A percentile compares a stretch with the other conserved stretches of the same genome.
These are phyloP conservation scores for Yamadazyma taylorii DNA, from an alignment of 1,139 yeast genomes.

Conservation along the genomic window DNA sequence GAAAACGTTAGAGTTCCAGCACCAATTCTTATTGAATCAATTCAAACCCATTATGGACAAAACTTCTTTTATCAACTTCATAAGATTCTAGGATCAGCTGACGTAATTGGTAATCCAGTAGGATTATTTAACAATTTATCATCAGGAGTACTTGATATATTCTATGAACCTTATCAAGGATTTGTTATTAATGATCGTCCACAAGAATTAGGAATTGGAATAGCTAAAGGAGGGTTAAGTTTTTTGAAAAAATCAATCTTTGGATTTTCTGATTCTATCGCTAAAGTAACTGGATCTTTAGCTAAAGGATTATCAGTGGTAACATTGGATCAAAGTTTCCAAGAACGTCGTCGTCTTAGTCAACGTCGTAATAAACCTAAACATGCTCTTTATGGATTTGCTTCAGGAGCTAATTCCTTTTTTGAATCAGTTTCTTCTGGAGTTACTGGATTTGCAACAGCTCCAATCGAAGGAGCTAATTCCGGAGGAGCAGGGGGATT, in stretches of 20 bases:
- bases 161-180: slow-evolving; percentile 97
- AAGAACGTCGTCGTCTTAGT: slow-evolving; percentile 72
- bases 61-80: slow-evolving; percentile 91
- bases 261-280: slow-evolving; percentile 91
- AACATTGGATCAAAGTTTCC: slow-evolving; percentile 83
- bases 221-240: slow-evolving; percentile 94
- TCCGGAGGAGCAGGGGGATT: slow-evolving; percentile 83
- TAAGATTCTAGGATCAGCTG: slow-evolving; percentile 94
- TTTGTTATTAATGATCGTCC: slow-evolving; percentile 92
- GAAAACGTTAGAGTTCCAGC: slow-evolving; percentile 89
- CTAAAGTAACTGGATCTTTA: slow-evolving; percentile 89
- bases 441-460: slow-evolving; percentile 82
- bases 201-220: slow-evolving; percentile 89
- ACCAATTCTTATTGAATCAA: slow-evolving; percentile 68
- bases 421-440: slow-evolving; percentile 88
- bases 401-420: slow-evolving; percentile 86
- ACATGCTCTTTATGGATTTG: slow-evolving; percentile 86
- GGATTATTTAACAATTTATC: slow-evolving; percentile 91
- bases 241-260: slow-evolving; percentile 92
- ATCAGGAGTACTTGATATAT: slow-evolving; percentile 93
- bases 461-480: slow-evolving; percentile 87
- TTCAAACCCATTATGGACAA: slow-evolving; percentile 87
- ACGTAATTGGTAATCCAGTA: slow-evolving; percentile 94
- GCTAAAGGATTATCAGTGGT: slow-evolving; percentile 94
- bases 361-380: slow-evolving; percentile 78